Base-by-base conservation (phyloP, 208 protist genomes). In the Wallacemonas sp. region DNA sequence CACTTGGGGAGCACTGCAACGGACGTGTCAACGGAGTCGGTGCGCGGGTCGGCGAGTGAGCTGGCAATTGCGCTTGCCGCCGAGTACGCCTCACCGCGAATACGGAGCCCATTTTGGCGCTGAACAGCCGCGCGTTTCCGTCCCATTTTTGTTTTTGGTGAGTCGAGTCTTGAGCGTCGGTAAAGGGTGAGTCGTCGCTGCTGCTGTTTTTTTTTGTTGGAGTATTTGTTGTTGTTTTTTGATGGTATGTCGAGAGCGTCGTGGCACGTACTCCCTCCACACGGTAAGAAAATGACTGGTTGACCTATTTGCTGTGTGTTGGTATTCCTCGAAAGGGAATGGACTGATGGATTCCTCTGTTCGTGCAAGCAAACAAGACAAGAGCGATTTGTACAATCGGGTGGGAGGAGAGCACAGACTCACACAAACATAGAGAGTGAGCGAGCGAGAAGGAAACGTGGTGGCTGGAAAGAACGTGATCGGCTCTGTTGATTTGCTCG, bases 41-140 rank as follows among this genome's bases (percentile, higher is more conserved):
- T 14, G 26, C 52, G 26, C 5, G 52, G 52, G 30, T 58, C 52
- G 14, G 52, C 52, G 8, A 58, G 29, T 19, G 32, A 5, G 32
- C 52, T 58, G 17, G 52, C 52, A 3, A 58, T 16, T 4, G 24
- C 29, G 26, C 52, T 58, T 21, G 52, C 52, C 12, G 26, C 30
- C 52, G 52, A 58, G 19, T 30, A 58, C 6, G 52, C 32, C 16
- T 58, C 52, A 41, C 52, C 52, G 19, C 52, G 19, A 3, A 58
- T 29, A 5, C 52, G 52, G 4, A 43, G 52, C 4, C 52, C 52
- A n/a, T 58, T 58, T 21, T 58, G 52, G 2, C 52, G 52, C 52
- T 58, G 52, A 21, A 58, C 4, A 4, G 52, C 52, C 0, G 52
- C 52, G 14, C 52, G 52, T 58, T 58, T 58, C 6, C 52, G 52